phyloP scores from a whole-genome alignment of 2,329 filamentous ascomycete genomes.

The Aspergillus latus region DNA sequence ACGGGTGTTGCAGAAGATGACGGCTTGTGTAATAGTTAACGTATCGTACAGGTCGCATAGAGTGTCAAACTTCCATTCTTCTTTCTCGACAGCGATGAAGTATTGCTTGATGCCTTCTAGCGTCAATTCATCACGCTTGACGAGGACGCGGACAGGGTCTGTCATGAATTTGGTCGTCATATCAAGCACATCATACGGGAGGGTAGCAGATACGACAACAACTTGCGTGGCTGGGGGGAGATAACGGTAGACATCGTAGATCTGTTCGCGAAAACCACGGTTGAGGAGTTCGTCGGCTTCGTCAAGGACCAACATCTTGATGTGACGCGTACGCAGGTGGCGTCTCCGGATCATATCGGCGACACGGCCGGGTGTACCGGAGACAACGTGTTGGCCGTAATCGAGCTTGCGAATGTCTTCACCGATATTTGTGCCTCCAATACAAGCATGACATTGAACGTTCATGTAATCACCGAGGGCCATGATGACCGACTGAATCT shows the following conservation, averaged over 20 bases:
- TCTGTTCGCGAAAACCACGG: conserved; percentile 95
- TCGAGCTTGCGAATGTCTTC: conserved; percentile 98
- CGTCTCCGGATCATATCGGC: conserved; percentile 78
- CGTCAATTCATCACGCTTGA: conserved; percentile 98
- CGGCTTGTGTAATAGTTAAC: conserved; percentile 95
- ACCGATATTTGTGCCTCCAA: conserved; percentile 95
- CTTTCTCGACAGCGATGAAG: conserved; percentile 98
- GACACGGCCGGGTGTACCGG: conserved; percentile 94
- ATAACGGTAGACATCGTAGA: conserved; percentile 98
- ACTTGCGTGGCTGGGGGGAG: conserved; percentile 95
- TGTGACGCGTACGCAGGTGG: conserved; percentile 69
- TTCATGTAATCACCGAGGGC: conserved; percentile 99
- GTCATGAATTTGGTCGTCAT: conserved; percentile 99
- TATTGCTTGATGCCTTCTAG: conserved; percentile 98
- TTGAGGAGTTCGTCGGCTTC: conserved; percentile 80
- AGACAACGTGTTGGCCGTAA: conserved; percentile 96
- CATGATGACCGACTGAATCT: conserved; percentile 98
- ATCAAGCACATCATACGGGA: conserved; percentile 96
- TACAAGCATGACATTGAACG: conserved; percentile 97
- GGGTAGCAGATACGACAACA: conserved; percentile 94
- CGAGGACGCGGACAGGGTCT: conserved; percentile 90
- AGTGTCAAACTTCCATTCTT: conserved; percentile 99
- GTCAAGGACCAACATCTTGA: conserved; percentile 77
- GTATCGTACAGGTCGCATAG: conserved; percentile 98
- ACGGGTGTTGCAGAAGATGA: conserved; percentile 99